Evolutionary conservation across 2,329 filamentous ascomycete species (phyloP), one percentile per base, ranked within the genome.

Genomic region (Chlorencoelia australis): DNA sequence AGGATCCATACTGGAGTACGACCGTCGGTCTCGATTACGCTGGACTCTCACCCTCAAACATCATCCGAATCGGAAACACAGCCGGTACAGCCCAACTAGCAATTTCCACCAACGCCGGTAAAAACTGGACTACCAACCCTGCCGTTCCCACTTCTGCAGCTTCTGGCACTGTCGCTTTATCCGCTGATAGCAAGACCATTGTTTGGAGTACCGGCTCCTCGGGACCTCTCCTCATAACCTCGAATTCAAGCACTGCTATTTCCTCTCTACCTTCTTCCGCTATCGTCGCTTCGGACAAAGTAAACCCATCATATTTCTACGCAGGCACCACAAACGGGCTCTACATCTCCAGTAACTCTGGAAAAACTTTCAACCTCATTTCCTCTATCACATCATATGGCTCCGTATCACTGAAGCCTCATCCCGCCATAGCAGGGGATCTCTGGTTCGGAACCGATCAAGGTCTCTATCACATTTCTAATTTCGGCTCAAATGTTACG

Each of bases 341-440:
- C 46, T 75, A 73, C 45, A 61, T 69, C 10, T 75, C 70, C 10
- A 65, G 59, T 7, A 55, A 75, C 48, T 57, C 55, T 0, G 71
- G 62, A 1, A 46, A 57, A 0, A 65, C 64, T 6, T 75, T 75
- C 44, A 74, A 74, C 25, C 65, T 68, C 21, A 64, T 82, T 7
- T 70, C 69, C 11, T 26, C 17, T 7, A 20, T 46, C n/a, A 21
- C 21, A 14, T n/a, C n/a, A n/a, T n/a, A n/a, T n/a, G n/a, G n/a
- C n/a, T n/a, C n/a, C n/a, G n/a, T n/a, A n/a, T n/a, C n/a, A n/a
- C n/a, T n/a, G n/a, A n/a, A n/a, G n/a, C 64, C 63, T 1, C 65
- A 78, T 43, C 74, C 75, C 0, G 63, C 66, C 5, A 61, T 63
- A 8, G 70, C 73, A 0, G 77, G 79, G 9, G 71, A 76, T 31